phyloP scores from a whole-genome alignment of 257 asterid genomes.

The Solanum chmielewskii region DNA sequence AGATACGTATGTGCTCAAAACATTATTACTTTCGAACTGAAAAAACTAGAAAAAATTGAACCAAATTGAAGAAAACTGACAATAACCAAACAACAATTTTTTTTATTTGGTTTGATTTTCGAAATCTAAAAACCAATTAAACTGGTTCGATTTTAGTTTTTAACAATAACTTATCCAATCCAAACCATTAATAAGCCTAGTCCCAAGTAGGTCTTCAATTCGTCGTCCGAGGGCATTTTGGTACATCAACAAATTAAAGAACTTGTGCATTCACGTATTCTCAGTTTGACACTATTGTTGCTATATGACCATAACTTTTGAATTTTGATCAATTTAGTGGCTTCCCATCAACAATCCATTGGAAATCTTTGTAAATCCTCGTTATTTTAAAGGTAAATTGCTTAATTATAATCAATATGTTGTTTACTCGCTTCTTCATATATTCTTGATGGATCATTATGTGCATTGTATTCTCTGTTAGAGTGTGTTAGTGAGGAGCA shows the following conservation, averaged over 20 bases:
- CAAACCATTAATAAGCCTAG: too few relatives aligned
- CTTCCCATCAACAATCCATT: not conserved
- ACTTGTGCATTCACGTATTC: not conserved
- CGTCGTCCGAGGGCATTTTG: not conserved
- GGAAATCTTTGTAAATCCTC: not conserved
- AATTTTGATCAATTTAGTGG: not conserved
- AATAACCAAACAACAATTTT: too few relatives aligned
- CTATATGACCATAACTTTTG: not conserved
- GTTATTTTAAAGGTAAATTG: not conserved
- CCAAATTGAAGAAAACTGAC: too few relatives aligned
- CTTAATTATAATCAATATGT: not conserved
- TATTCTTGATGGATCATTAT: not conserved
- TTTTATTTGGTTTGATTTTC: too few relatives aligned
- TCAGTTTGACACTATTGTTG: not conserved
- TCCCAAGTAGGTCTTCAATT: not conserved
- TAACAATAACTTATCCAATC: too few relatives aligned
- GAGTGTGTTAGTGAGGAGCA: not conserved
- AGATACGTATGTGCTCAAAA: too few relatives aligned
- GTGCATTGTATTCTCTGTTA: not conserved
- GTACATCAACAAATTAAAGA: too few relatives aligned
- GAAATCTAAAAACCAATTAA: too few relatives aligned
- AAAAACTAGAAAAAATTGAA: too few relatives aligned
- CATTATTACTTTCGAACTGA: too few relatives aligned
- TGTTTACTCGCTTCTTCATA: not conserved
- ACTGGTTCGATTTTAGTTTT: too few relatives aligned